These are phyloP conservation scores for Fusarium avenaceum DNA, from an alignment of 2,329 filamentous ascomycete species.

Conservation along the genomic window DNA sequence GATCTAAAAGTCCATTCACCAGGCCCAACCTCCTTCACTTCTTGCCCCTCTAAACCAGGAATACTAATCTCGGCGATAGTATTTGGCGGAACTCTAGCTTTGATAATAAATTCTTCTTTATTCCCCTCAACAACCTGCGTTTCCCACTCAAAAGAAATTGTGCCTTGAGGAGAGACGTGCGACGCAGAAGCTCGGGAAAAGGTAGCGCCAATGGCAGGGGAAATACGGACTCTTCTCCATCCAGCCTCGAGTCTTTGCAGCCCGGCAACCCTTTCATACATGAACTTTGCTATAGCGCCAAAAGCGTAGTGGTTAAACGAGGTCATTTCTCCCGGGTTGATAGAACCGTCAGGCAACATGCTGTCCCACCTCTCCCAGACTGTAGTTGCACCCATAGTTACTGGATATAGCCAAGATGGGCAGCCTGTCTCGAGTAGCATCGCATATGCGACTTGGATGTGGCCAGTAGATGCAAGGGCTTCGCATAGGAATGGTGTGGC, in stretches of 20 bases:
- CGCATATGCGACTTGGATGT: background rate
- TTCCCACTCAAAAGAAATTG: background rate
- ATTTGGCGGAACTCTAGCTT: background rate
- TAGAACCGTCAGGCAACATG: constrained; percentile 57
- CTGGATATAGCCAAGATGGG: constrained; percentile 63
- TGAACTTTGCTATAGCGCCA: constrained; percentile 54
- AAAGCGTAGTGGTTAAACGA: constrained; percentile 65
- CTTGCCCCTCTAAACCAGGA: background rate
- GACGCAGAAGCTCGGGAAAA: constrained; percentile 17
- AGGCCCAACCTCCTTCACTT: background rate
- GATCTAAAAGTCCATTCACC: constrained; percentile 19
- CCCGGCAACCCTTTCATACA: constrained; percentile 49
- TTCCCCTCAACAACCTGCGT: background rate
- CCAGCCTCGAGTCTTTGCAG: constrained; percentile 32
- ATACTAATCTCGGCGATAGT: background rate
- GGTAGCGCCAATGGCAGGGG: constrained; percentile 4
- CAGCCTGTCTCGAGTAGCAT: constrained; percentile 61
- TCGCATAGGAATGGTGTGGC: constrained; percentile 49
- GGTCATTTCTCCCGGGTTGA: constrained; percentile 63
- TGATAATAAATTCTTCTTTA: background rate
- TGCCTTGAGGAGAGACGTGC: constrained; percentile 22
- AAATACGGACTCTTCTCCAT: constrained; percentile 26
- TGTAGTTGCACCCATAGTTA: constrained; percentile 62
- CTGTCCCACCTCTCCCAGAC: constrained; percentile 66
- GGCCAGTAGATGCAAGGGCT: constrained; percentile 1